Conservation (phyloP, 2,329 filamentous ascomycete genomes). For the Monilinia fructicola region DNA sequence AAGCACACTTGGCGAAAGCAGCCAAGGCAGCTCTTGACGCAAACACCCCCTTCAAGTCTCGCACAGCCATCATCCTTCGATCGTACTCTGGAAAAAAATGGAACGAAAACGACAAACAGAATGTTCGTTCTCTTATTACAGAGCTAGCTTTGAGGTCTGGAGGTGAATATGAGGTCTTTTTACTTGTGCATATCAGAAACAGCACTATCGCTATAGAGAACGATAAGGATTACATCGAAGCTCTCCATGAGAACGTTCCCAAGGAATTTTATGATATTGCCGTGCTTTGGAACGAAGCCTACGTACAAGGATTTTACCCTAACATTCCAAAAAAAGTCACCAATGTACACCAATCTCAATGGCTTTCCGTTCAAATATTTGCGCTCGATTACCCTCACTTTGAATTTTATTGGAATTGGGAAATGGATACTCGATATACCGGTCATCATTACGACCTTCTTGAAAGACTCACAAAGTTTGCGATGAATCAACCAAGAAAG, state of each 20-base stretch:
- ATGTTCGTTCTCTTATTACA: constrained; percentile 74
- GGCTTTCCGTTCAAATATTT: constrained; percentile 72
- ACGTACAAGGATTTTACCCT: constrained; percentile 76
- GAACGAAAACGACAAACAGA: constrained; percentile 75
- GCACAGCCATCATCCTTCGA: constrained; percentile 74
- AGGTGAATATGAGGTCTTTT: constrained; percentile 76
- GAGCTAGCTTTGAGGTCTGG: constrained; percentile 75
- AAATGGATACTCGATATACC: constrained; percentile 76
- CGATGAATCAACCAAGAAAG: constrained; percentile 66
- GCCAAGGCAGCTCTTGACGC: not conserved
- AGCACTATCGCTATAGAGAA: constrained; percentile 57
- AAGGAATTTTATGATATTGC: constrained; percentile 69
- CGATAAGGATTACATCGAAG: constrained; percentile 56
- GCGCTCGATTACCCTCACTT: constrained; percentile 74
- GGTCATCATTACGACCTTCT: constrained; percentile 82
- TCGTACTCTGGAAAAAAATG: constrained; percentile 75
- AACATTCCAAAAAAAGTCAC: constrained; percentile 57
- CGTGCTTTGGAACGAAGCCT: constrained; percentile 70
- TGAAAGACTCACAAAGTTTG: constrained; percentile 62
- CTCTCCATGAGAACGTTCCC: constrained; percentile 64
- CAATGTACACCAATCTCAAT: constrained; percentile 39
- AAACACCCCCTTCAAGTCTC: constrained; percentile 35
- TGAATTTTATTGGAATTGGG: constrained; percentile 63
- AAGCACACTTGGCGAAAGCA: constrained; percentile 10
- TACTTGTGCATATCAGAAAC: constrained; percentile 77